A percentile compares a stretch with the other conserved stretches of the same genome.
Conservation (phyloP, 805 yeast genomes). For the Ogataea methanolica region DNA sequence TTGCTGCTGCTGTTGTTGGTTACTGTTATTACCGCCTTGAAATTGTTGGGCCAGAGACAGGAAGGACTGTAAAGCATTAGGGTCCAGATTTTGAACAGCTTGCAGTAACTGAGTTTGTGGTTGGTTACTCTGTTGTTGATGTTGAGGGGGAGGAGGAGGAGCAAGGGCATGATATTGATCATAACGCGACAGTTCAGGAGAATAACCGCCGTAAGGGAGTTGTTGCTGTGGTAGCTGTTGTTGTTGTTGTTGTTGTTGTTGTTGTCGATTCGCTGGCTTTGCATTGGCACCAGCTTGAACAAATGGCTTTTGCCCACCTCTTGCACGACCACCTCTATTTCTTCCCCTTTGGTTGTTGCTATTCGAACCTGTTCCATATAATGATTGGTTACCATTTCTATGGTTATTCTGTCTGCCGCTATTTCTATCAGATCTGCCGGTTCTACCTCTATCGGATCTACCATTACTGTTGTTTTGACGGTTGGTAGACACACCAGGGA, state of each 20-base stretch:
- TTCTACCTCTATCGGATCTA: neutral
- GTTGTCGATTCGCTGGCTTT: constrained; percentile 2
- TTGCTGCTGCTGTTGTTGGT: constrained; percentile 1
- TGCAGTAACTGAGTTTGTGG: constrained; percentile 18
- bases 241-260: constrained; percentile 8
- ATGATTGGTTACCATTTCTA: neutral
- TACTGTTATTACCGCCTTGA: constrained; percentile 6
- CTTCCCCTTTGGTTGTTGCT: constrained; percentile 3
- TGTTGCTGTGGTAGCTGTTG: constrained; percentile 12
- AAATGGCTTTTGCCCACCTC: neutral
- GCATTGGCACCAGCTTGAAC: too few relatives aligned
- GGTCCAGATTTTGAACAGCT: constrained; percentile 27
- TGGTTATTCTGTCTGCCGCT: too few relatives aligned
- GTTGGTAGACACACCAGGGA: neutral
- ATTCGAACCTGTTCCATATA: neutral
- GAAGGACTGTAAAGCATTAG: constrained; percentile 29
- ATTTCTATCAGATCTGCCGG: neutral
- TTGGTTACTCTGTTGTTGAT: constrained; percentile 4
- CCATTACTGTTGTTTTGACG: neutral
- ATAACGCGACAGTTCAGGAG: constrained; percentile 9
- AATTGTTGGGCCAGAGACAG: constrained; percentile 26
- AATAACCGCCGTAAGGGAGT: constrained; percentile 16
- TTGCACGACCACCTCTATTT: constrained; percentile 4
- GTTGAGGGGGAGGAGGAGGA: constrained; percentile 10
- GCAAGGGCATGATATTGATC: constrained; percentile 15